phyloP scores from a whole-genome alignment of 768 basidiomycete genomes.

The Xanthoconium stramineum region DNA sequence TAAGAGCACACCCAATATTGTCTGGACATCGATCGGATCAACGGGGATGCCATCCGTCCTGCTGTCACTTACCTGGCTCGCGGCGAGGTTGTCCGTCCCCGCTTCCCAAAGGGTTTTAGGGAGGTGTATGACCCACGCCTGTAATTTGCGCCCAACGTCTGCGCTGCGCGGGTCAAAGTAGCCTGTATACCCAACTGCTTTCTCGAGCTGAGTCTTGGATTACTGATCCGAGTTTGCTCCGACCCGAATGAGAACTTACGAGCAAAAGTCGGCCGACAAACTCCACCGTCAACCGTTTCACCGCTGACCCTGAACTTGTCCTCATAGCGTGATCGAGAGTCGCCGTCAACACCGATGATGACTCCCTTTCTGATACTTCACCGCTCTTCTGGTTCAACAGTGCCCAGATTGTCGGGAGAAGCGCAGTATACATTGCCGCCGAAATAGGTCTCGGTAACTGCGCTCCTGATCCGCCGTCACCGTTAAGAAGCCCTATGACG shows the following conservation, averaged over 20 bases:
- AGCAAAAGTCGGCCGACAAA: constrained; percentile 71
- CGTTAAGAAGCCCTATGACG: constrained; percentile 55
- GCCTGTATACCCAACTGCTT: constrained; percentile 51
- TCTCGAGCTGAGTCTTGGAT: constrained; percentile 50
- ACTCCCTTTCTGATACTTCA: constrained; percentile 14
- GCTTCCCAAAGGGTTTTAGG: constrained; percentile 87
- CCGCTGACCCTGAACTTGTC: constrained; percentile 54
- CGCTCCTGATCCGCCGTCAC: constrained; percentile 39
- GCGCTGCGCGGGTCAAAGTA: constrained; percentile 37
- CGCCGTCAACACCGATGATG: constrained; percentile 42
- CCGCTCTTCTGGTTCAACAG: constrained; percentile 51
- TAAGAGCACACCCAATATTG: constrained; percentile 61
- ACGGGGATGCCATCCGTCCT: not conserved
- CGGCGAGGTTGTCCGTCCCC: constrained; percentile 49
- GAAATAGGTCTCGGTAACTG: constrained; percentile 53
- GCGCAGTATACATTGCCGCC: constrained; percentile 54
- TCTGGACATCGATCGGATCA: constrained; percentile 31
- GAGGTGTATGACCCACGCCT: constrained; percentile 71
- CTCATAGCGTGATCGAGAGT: constrained; percentile 64
- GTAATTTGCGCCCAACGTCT: constrained; percentile 34
- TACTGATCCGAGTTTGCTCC: not conserved
- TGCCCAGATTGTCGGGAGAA: constrained; percentile 79
- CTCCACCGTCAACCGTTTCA: constrained; percentile 66
- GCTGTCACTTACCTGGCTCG: constrained; percentile 54
- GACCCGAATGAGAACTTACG: constrained; percentile 39